Evolutionary conservation across 257 asterid species (phyloP).

Genomic region (Ajuga chamaepitys): DNA sequence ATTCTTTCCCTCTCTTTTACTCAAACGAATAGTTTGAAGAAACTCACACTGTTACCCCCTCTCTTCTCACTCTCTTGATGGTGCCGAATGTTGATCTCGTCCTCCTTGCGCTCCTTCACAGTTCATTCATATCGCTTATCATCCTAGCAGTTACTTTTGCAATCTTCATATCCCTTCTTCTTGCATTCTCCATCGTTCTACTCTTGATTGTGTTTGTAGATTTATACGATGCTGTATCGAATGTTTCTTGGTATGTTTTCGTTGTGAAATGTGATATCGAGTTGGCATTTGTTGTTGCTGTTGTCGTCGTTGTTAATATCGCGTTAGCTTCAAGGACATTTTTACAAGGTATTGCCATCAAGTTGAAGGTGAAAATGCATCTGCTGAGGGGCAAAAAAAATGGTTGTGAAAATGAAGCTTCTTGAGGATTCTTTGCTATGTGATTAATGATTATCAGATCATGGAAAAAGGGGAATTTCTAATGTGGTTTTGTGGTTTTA

Average conservation of each 20-base stretch:
- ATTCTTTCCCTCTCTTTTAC: constrained; percentile 18
- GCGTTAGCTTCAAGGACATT: constrained; percentile 12
- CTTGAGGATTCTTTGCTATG: neutral
- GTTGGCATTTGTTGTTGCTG: constrained; percentile 9
- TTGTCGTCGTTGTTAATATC: constrained; percentile 6
- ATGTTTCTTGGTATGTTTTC: constrained; percentile 2
- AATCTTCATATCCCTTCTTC: constrained; percentile 17
- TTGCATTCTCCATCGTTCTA: constrained; percentile 13
- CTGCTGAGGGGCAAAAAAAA: neutral
- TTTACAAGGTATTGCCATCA: neutral
- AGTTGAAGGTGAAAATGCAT: constrained; percentile 13
- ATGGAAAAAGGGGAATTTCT: too few relatives aligned
- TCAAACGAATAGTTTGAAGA: constrained; percentile 1
- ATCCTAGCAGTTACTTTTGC: constrained; percentile 16
- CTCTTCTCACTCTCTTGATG: neutral
- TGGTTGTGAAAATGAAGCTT: neutral
- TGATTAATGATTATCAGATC: neutral
- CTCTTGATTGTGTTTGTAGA: constrained; percentile 15
- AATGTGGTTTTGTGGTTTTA: too few relatives aligned
- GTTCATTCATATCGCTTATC: constrained; percentile 20
- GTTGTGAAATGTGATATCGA: constrained; percentile 17
- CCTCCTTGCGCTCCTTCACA: constrained; percentile 29
- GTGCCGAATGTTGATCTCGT: constrained; percentile 24
- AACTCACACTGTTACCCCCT: neutral
- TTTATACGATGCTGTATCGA: neutral